Conservation (phyloP, 768 basidiomycete species). For the Mycena venus region DNA sequence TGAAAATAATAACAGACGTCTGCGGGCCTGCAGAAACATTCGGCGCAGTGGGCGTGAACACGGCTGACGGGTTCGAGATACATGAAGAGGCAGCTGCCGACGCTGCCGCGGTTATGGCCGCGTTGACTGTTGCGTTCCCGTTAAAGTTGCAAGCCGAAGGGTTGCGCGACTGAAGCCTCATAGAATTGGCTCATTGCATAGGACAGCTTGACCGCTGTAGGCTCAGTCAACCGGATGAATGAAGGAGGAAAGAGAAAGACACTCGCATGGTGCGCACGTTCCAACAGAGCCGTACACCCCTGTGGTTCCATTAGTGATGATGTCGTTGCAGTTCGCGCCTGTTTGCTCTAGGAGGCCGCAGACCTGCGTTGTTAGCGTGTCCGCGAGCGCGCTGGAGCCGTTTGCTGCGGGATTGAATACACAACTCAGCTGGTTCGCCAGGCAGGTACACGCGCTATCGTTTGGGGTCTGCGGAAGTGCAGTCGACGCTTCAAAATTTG, state of each 20-base stretch:
- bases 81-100: no score
- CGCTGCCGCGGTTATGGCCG: no score
- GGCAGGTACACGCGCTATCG: slow-evolving; percentile 80
- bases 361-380: slow-evolving; percentile 71
- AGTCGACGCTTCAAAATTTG: slow-evolving; percentile 72
- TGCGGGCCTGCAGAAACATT: no score
- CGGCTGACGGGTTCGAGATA: no score
- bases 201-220: slow-evolving; percentile 15
- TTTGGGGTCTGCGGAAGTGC: slow-evolving; percentile 89
- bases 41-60: no score
- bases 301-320: slow-evolving; percentile 77
- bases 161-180: slow-evolving; percentile 13
- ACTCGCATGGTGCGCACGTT: slow-evolving; percentile 82
- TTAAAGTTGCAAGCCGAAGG: slow-evolving; percentile 26
- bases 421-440: slow-evolving; percentile 78
- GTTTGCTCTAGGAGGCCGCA: slow-evolving; percentile 80
- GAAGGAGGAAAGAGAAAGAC: not conserved
- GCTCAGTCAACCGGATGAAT: not conserved
- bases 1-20: no score
- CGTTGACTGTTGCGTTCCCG: slow-evolving; percentile 28
- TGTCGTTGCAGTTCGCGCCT: slow-evolving; percentile 75
- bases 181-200: slow-evolving; percentile 33
- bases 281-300: slow-evolving; percentile 85
- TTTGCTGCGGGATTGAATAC: slow-evolving; percentile 72
- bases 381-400: slow-evolving; percentile 68